Evolutionary conservation across 2,329 filamentous ascomycete genomes (phyloP).

Genomic region (Cadophora sp.): DNA sequence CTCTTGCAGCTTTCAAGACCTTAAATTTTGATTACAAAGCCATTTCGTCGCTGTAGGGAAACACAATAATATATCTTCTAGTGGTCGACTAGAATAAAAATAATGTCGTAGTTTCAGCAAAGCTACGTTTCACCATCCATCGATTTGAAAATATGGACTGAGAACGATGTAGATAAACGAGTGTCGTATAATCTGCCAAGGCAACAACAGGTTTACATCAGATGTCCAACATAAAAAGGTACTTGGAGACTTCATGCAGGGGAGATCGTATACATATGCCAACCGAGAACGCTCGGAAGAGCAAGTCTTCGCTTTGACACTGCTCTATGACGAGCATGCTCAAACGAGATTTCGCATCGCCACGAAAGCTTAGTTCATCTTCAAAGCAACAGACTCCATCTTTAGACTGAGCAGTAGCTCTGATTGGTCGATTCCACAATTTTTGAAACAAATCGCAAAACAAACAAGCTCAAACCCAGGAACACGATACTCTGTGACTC

Average conservation of each 20-base stretch:
- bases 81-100: background rate
- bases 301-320: background rate
- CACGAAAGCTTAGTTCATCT: background rate
- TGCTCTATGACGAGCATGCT: background rate
- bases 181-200: background rate
- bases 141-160: background rate
- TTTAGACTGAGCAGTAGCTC: background rate
- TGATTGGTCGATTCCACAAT: background rate
- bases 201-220: background rate
- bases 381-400: background rate
- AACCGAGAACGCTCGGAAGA: background rate
- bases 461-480: slow-evolving; percentile 2
- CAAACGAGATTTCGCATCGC: background rate
- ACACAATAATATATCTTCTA: background rate
- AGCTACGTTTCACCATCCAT: background rate
- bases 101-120: background rate
- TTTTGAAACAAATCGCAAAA: slow-evolving; percentile 1
- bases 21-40: background rate
- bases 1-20: background rate
- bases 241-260: background rate
- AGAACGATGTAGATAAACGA: background rate
- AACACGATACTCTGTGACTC: background rate
- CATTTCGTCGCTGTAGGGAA: background rate
- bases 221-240: background rate
- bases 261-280: background rate